Evolutionary conservation across 169 alveolate species (phyloP), one percentile per base, ranked within the genome.

Genomic region (Cryptosporidium andersoni): DNA sequence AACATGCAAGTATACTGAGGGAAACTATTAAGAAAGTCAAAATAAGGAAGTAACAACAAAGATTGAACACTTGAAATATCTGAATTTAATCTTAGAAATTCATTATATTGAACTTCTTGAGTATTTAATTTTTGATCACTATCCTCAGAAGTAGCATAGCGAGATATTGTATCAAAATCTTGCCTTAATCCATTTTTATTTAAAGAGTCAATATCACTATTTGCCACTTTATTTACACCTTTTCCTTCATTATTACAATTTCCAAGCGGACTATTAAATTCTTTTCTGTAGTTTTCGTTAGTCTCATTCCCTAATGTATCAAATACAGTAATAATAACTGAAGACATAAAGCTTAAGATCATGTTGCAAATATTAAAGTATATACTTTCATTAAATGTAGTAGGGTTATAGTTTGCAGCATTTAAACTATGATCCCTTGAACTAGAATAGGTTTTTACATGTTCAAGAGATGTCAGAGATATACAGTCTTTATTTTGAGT

Each of bases 271-370:
- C 25, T 0, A 25, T 25, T 25, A 25, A 25, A 0, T 25, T 25
- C 0, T 25, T 25, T 25, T 25, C 25, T 25, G 25, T 0, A 25
- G 25, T 25, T 25, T 25, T 25, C 25, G 25, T 25, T 25, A 25
- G 25, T 25, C 8, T 64, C 62, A 16, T 66, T 58, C 39, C 60
- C 85, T 16, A 58, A 34, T 34, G 14, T 58, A 14, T 56, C 37
- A 48, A 74, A 74, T 55, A 74, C 60, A 4, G 85, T 74, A 4
- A 68, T 74, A 40, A 74, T 74, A 11, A 68, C 60, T 48, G 67
- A 56, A 2, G 85, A 74, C 34, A 74, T 58, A 74, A 74, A 74
- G 60, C 60, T 48, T 63, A 74, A 37, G 2, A 74, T 60, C 37
- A 60, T 43, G 34, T 74, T 74, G 45, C 55, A 74, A 14, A 74